Conservation (phyloP, 257 asterid genomes). For the Solanum bulbocastanum region DNA sequence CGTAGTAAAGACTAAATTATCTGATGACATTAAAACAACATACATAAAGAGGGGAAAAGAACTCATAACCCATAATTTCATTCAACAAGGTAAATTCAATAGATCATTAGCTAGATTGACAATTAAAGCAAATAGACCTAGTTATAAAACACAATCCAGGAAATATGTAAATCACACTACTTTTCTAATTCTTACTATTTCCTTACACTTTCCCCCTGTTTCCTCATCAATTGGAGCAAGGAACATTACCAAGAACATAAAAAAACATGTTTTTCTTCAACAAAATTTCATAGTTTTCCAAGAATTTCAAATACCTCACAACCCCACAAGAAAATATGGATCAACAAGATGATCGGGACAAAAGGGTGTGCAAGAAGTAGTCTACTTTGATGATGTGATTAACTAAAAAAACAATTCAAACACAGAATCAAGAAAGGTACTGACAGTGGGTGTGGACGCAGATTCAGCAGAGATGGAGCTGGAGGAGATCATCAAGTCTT, state of each 20-base stretch:
- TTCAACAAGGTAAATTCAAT: not conserved
- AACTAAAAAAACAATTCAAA: not conserved
- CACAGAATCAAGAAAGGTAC: not conserved
- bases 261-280: not conserved
- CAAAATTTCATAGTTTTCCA: not conserved
- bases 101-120: not conserved
- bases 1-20: not conserved
- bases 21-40: not conserved
- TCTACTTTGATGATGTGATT: not conserved
- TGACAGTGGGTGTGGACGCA: not conserved
- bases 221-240: not conserved
- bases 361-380: not conserved
- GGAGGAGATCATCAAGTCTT: not conserved
- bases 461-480: constrained; percentile 3
- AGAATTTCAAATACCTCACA: not conserved
- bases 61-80: not conserved
- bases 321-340: not conserved
- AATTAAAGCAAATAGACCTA: not conserved
- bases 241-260: not conserved
- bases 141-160: not conserved
- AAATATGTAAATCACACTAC: not conserved
- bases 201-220: not conserved
- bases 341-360: not conserved
- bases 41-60: not conserved
- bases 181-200: not conserved